Conservation (phyloP, 1,139 yeast species). For the Saccharomycopsis crataegensis region DNA sequence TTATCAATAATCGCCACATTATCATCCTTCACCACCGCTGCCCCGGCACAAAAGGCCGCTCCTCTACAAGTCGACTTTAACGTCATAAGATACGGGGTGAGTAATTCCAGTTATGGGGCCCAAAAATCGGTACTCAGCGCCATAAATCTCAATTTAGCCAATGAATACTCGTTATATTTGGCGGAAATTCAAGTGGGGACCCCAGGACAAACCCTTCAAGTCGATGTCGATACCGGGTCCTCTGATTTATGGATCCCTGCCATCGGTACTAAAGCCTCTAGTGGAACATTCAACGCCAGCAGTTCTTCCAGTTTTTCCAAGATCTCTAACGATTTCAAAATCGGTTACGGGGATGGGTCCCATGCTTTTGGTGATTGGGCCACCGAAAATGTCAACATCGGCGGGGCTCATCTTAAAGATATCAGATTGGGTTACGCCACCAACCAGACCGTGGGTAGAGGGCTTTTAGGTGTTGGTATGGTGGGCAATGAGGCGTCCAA, state of each 20-base stretch:
- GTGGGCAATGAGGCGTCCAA: conserved; percentile 42
- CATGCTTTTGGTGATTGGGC: conserved; percentile 23
- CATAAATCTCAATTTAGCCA: not conserved
- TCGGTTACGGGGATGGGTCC: conserved; percentile 19
- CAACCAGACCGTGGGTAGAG: conserved; percentile 42
- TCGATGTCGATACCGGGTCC: conserved; percentile 60
- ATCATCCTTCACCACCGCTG: conserved; percentile 10
- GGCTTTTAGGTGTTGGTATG: conserved; percentile 60
- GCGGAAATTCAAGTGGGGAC: conserved; percentile 43
- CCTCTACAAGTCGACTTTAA: conserved; percentile 2
- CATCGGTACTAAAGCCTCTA: conserved; percentile 14
- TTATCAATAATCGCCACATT: conserved; percentile 10
- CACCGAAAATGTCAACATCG: conserved; percentile 36
- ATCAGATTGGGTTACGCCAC: conserved; percentile 46
- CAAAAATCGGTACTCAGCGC: not conserved
- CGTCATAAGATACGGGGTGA: conserved; percentile 25
- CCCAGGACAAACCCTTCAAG: conserved; percentile 39
- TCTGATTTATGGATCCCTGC: conserved; percentile 56
- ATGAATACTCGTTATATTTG: conserved; percentile 27
- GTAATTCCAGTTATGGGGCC: not conserved
- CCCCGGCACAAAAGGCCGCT: conserved; percentile 8
- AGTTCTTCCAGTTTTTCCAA: conserved; percentile 30
- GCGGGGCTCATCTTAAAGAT: conserved; percentile 32
- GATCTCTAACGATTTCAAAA: conserved; percentile 5
- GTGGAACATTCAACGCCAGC: conserved; percentile 42